Evolutionary conservation across 768 basidiomycete species (phyloP).

Genomic region (Chalciporus pseudorubinellus): DNA sequence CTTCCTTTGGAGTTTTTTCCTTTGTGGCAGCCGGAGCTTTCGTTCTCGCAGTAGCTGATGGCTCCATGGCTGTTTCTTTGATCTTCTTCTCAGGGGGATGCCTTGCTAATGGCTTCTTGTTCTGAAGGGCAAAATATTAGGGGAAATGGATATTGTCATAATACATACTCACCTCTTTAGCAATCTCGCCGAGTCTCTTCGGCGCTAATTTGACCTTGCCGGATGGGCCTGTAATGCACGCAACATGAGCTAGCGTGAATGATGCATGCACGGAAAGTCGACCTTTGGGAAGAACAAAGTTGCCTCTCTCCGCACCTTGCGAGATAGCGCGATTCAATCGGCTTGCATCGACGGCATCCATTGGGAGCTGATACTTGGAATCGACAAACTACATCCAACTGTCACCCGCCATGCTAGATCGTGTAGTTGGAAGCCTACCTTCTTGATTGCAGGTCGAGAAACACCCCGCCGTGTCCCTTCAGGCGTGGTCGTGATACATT

Average conservation of each 20-base stretch:
- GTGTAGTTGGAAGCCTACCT: constrained; percentile 40
- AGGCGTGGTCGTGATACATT: constrained; percentile 65
- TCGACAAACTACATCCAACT: constrained; percentile 44
- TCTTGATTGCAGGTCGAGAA: constrained; percentile 78
- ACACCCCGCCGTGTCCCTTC: constrained; percentile 71
- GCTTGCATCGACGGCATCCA: constrained; percentile 41
- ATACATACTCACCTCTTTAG: constrained; percentile 14
- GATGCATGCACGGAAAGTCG: background rate
- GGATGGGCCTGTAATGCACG: constrained; percentile 18
- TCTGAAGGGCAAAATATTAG: constrained; percentile 2
- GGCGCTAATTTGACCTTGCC: constrained; percentile 29
- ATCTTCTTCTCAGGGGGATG: background rate
- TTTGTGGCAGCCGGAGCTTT: background rate
- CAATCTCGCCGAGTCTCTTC: constrained; percentile 1
- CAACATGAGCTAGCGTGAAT: background rate
- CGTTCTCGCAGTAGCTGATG: background rate
- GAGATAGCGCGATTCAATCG: constrained; percentile 56
- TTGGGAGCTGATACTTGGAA: constrained; percentile 51
- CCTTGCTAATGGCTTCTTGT: constrained; percentile 8
- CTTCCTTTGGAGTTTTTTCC: constrained; percentile 2
- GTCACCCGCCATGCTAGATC: background rate
- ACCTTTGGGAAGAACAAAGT: constrained; percentile 59
- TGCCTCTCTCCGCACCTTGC: constrained; percentile 47
- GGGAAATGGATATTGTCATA: background rate
- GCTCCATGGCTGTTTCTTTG: constrained; percentile 1